Evolutionary conservation across 2,329 filamentous ascomycete species (phyloP).

Genomic region (Trichoderma koningiopsis): DNA sequence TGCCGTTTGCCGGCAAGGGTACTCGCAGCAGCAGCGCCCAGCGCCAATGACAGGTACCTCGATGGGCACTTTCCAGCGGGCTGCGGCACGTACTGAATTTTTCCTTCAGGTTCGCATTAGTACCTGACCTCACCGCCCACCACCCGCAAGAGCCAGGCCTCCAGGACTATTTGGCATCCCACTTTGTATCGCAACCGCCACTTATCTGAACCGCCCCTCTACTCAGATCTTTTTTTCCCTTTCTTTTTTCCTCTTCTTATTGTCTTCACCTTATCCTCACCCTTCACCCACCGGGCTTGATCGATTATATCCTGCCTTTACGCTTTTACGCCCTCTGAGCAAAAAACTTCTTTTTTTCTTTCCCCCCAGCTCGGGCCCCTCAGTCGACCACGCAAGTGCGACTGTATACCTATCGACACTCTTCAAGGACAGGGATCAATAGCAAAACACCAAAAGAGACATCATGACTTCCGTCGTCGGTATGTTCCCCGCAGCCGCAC

Average conservation of each 20-base stretch:
- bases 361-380: constrained; percentile 16
- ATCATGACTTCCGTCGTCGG: constrained; percentile 29
- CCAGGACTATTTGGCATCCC: constrained; percentile 19
- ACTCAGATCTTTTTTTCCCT: constrained; percentile 16
- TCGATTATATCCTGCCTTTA: constrained; percentile 8
- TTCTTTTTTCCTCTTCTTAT: neutral
- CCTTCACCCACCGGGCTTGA: neutral
- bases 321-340: neutral
- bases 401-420: constrained; percentile 9
- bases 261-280: neutral
- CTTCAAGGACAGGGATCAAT: neutral
- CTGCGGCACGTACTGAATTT: constrained; percentile 16
- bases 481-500: constrained; percentile 15
- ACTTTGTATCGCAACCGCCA: constrained; percentile 18
- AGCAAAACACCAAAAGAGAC: neutral
- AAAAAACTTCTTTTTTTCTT: neutral
- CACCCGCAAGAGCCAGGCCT: constrained; percentile 12
- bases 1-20: neutral
- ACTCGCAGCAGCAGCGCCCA: constrained; percentile 17
- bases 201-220: constrained; percentile 11
- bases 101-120: constrained; percentile 21
- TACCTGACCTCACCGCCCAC: constrained; percentile 26
- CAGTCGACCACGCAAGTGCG: constrained; percentile 14
- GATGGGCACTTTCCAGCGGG: neutral
- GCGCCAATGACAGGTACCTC: constrained; percentile 23